Conservation (phyloP, 495 filamentous ascomycete genomes). For the Aspergillus heteromorphus region DNA sequence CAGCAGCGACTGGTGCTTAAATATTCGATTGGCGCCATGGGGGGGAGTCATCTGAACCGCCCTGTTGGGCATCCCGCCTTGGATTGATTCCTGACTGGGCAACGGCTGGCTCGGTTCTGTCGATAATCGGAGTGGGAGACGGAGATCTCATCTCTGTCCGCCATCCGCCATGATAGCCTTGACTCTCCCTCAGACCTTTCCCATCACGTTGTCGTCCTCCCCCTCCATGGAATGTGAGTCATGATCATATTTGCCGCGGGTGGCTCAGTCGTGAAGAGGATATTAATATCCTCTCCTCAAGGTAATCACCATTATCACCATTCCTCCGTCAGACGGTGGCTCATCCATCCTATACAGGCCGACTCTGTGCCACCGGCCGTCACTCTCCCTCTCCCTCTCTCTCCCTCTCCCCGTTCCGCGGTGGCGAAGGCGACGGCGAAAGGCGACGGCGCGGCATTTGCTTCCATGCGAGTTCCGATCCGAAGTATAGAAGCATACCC, state of each 20-base stretch:
- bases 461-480: too few relatives aligned
- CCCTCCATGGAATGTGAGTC: not conserved
- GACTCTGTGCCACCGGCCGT: too few relatives aligned
- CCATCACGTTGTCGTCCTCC: not conserved
- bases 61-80: not conserved
- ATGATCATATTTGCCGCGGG: not conserved
- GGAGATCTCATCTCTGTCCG: too few relatives aligned
- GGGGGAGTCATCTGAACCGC: not conserved
- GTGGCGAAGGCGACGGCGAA: too few relatives aligned
- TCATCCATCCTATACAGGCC: not conserved
- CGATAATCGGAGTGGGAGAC: too few relatives aligned
- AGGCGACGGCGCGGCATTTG: too few relatives aligned
- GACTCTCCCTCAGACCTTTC: too few relatives aligned
- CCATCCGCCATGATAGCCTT: too few relatives aligned
- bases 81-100: not conserved
- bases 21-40: not conserved
- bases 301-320: too few relatives aligned
- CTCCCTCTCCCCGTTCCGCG: too few relatives aligned
- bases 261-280: conserved; percentile 1
- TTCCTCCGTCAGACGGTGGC: not conserved
- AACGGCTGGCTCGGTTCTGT: not conserved
- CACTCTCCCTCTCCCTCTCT: too few relatives aligned
- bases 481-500: too few relatives aligned
- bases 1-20: not conserved
- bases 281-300: not conserved